phyloP scores from a whole-genome alignment of 2,329 filamentous ascomycete species.

The Xylariaceae sp. region DNA sequence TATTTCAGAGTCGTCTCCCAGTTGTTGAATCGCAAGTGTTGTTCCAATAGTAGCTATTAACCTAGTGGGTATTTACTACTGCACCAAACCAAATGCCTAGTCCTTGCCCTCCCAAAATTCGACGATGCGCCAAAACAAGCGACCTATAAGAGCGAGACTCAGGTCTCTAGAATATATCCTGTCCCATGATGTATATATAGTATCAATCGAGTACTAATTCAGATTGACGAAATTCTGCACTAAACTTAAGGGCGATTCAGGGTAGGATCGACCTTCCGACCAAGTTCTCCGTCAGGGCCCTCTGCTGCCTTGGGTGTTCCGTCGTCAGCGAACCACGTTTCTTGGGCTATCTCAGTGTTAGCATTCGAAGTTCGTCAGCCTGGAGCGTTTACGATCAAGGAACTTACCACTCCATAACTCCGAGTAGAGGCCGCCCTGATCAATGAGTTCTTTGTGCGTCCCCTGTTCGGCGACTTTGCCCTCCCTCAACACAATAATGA shows the following conservation, averaged over 20 bases:
- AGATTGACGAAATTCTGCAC: neutral
- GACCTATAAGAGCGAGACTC: neutral
- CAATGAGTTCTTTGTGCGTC: constrained; percentile 78
- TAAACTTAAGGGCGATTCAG: neutral
- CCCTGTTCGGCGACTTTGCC: constrained; percentile 84
- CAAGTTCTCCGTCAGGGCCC: neutral
- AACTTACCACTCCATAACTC: constrained; percentile 82
- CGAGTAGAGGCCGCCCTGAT: constrained; percentile 72
- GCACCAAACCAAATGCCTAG: neutral
- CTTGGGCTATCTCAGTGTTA: constrained; percentile 13
- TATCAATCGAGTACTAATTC: neutral
- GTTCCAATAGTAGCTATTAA: neutral
- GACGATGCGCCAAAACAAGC: neutral
- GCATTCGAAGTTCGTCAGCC: neutral
- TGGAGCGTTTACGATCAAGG: neutral
- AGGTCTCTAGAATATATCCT: constrained; percentile 7
- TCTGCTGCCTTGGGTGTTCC: constrained; percentile 5
- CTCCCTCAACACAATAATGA: constrained; percentile 84
- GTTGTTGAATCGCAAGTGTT: neutral
- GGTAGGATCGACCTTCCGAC: neutral
- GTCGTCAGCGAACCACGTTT: constrained; percentile 15
- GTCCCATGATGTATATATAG: neutral
- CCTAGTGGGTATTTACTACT: neutral
- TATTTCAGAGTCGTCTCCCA: neutral
- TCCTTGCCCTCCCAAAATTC: neutral